Conservation (phyloP, 805 yeast species). For the Candida incommunis region DNA sequence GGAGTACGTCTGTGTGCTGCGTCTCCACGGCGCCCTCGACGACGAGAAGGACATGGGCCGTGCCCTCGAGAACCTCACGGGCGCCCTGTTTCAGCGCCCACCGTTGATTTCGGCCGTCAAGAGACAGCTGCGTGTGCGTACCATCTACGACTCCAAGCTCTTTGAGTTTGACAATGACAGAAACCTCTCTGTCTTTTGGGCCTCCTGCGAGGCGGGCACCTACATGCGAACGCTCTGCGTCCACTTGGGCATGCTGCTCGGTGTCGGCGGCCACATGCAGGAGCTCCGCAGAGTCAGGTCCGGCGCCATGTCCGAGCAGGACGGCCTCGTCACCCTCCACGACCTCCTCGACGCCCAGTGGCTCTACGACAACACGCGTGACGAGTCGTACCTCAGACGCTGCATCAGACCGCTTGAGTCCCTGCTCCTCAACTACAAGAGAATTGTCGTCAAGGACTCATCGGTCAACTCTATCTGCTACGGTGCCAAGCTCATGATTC, state of each 20-base stretch:
- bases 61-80: conserved; percentile 85
- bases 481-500: conserved; percentile 98
- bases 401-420: conserved; percentile 93
- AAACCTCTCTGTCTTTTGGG: conserved; percentile 97
- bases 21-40: conserved; percentile 85
- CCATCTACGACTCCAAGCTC: conserved; percentile 90
- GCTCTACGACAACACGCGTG: conserved; percentile 93
- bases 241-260: conserved; percentile 93
- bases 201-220: conserved; percentile 99
- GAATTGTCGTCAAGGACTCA: conserved; percentile 87
- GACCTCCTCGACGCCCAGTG: conserved; percentile 98
- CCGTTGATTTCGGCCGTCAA: conserved; percentile 98
- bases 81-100: conserved; percentile 98
- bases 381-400: conserved; percentile 87
- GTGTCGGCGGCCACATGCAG: conserved; percentile 99
- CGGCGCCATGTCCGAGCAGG: conserved; percentile 86
- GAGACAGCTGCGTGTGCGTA: conserved; percentile 96
- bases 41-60: conserved; percentile 84
- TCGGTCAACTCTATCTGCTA: conserved; percentile 97
- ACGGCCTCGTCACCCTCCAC: conserved; percentile 87
- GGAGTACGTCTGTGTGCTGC: conserved; percentile 95
- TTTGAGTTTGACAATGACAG: conserved; percentile 95
- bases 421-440: conserved; percentile 84
- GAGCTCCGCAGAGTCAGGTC: conserved; percentile 98
- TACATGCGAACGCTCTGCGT: conserved; percentile 99